A percentile compares a stretch with the other conserved stretches of the same genome.
Evolutionary conservation across 352 stramenopile genomes (phyloP).

Genomic region (Phytopythium aichiense): DNA sequence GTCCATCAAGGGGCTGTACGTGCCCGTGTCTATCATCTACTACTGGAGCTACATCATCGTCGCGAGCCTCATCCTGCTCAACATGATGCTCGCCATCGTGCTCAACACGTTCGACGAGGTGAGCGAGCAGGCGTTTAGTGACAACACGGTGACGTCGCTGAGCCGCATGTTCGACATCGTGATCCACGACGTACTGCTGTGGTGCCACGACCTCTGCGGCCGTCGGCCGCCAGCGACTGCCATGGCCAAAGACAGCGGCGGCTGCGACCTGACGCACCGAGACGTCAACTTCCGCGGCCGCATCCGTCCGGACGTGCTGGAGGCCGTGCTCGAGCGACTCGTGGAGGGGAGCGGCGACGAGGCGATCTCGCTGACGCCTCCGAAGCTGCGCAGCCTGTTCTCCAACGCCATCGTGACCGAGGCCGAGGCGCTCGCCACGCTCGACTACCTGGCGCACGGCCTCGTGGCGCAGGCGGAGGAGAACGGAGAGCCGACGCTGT

Average conservation of each 20-base stretch:
- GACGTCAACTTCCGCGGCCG: conserved; percentile 17
- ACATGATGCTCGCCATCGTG: conserved; percentile 75
- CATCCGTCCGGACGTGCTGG: conserved; percentile 19
- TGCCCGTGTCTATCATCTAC: conserved; percentile 42
- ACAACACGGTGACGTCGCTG: conserved; percentile 20
- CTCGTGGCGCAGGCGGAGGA: conserved; percentile 6
- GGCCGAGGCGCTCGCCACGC: conserved; percentile 12
- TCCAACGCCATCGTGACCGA: conserved; percentile 13
- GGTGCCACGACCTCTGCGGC: conserved; percentile 7
- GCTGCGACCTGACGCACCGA: conserved; percentile 2
- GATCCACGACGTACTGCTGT: conserved; percentile 16
- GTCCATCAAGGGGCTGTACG: conserved; percentile 35
- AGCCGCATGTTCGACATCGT: conserved; percentile 23
- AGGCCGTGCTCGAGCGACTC: conserved; percentile 8
- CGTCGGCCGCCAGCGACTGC: conserved; percentile 5
- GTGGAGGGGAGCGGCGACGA: conserved; percentile 3
- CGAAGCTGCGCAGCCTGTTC: conserved; percentile 15
- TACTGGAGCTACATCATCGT: conserved; percentile 69
- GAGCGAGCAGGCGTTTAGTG: conserved; percentile 26
- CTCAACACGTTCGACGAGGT: conserved; percentile 54
- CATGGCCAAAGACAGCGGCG: conserved; percentile 6
- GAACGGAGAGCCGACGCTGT: neutral
- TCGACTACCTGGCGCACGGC: conserved; percentile 16
- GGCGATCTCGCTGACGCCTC: conserved; percentile 12
- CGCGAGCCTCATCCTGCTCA: conserved; percentile 61